phyloP scores from a whole-genome alignment of 2,329 filamentous ascomycete genomes.

The Paecilomyces sp. region DNA sequence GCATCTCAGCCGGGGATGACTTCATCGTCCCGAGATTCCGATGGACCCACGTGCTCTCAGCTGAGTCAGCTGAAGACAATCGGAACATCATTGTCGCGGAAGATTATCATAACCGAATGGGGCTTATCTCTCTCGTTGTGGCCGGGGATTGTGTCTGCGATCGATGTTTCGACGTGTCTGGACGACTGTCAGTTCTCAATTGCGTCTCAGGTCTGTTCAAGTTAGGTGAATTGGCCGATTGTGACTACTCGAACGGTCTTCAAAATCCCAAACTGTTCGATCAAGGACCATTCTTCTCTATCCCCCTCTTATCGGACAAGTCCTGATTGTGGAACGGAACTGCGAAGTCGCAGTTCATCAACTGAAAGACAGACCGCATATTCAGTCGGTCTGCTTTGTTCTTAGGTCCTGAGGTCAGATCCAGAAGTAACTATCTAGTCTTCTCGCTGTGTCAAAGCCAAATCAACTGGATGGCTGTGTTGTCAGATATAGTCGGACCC shows the following conservation, averaged over 20 bases:
- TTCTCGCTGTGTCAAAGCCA: background rate
- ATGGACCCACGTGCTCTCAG: background rate
- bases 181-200: background rate
- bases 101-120: background rate
- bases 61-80: background rate
- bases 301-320: background rate
- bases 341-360: background rate
- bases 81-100: background rate
- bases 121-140: background rate
- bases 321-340: background rate
- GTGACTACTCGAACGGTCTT: background rate
- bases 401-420: background rate
- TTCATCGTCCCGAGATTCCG: background rate
- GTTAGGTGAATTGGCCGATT: background rate
- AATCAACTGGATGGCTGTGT: background rate
- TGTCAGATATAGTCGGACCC: background rate
- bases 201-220: background rate
- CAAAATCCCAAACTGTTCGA: background rate
- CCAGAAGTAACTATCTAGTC: background rate
- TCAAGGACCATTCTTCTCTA: background rate
- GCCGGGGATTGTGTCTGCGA: background rate
- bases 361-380: background rate
- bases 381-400: background rate
- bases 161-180: background rate
- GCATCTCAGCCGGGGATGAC: background rate